Conservation (phyloP, 306 rosid species). For the Pterocarpus santalinus region DNA sequence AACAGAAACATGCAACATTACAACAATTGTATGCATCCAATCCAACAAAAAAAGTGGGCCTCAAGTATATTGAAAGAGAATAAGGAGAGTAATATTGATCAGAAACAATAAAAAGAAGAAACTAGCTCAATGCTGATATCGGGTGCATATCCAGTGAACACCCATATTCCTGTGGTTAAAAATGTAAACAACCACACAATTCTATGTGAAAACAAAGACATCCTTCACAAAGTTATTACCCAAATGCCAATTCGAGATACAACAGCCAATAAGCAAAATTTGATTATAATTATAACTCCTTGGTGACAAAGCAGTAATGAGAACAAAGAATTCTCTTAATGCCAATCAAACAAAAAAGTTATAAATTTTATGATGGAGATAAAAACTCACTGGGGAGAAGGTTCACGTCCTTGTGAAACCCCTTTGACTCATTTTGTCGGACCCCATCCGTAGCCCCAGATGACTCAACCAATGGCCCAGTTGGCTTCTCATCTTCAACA, state of each 20-base stretch:
- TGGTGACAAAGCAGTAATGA: background rate
- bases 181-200: constrained; percentile 3
- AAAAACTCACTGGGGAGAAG: constrained; percentile 81
- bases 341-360: background rate
- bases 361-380: background rate
- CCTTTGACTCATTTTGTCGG: constrained; percentile 50
- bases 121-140: constrained; percentile 23
- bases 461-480: constrained; percentile 46
- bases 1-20: background rate
- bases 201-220: background rate
- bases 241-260: constrained; percentile 22
- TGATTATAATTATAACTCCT: constrained; percentile 1
- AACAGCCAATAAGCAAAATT: background rate
- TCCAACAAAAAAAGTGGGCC: background rate
- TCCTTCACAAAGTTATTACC: background rate
- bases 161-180: constrained; percentile 5
- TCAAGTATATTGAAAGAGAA: background rate
- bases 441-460: constrained; percentile 45
- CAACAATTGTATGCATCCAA: background rate
- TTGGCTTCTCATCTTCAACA: constrained; percentile 74
- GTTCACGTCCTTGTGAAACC: constrained; percentile 68
- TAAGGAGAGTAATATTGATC: background rate
- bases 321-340: background rate
- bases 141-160: background rate
- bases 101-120: background rate